Conservation (phyloP, 768 basidiomycete species). For the Rhizopogon sp. region DNA sequence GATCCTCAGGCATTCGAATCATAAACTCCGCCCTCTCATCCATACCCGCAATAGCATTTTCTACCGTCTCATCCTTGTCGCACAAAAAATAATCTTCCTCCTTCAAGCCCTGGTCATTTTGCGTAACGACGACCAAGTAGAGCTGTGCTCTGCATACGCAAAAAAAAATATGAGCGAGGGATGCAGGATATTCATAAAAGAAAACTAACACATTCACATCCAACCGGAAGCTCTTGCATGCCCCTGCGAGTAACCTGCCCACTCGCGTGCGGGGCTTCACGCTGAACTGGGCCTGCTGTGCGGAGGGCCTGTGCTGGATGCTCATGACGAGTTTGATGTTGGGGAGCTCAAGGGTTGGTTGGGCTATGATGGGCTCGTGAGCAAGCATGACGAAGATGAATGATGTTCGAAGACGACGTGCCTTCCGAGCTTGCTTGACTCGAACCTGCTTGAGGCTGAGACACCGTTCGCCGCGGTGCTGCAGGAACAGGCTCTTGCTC, state of each 20-base stretch:
- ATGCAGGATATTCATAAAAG: not conserved
- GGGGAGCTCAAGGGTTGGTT: not conserved
- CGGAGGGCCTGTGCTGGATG: slow-evolving; percentile 23
- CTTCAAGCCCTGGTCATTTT: slow-evolving; percentile 18
- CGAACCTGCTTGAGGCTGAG: not conserved
- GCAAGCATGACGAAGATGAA: not conserved
- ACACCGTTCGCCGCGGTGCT: not conserved
- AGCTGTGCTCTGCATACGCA: slow-evolving; percentile 14
- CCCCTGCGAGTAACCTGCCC: slow-evolving; percentile 18
- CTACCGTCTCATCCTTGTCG: slow-evolving; percentile 20
- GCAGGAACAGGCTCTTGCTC: not conserved
- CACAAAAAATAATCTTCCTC: slow-evolving; percentile 26
- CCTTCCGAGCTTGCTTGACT: not conserved
- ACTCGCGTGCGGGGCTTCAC: slow-evolving; percentile 27
- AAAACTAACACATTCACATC: slow-evolving; percentile 15
- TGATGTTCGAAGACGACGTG: not conserved
- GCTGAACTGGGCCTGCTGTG: slow-evolving; percentile 27
- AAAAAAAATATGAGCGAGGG: not conserved
- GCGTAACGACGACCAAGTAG: slow-evolving; percentile 19
- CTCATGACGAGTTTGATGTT: slow-evolving; percentile 14
- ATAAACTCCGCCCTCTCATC: not conserved
- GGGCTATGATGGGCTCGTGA: not conserved
- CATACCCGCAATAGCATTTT: slow-evolving; percentile 17
- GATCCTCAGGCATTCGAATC: slow-evolving; percentile 1
- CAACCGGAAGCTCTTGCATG: slow-evolving; percentile 25